Conservation (phyloP, 192 early-diverging fungal genomes). For the Irineochytrium annulatum region DNA sequence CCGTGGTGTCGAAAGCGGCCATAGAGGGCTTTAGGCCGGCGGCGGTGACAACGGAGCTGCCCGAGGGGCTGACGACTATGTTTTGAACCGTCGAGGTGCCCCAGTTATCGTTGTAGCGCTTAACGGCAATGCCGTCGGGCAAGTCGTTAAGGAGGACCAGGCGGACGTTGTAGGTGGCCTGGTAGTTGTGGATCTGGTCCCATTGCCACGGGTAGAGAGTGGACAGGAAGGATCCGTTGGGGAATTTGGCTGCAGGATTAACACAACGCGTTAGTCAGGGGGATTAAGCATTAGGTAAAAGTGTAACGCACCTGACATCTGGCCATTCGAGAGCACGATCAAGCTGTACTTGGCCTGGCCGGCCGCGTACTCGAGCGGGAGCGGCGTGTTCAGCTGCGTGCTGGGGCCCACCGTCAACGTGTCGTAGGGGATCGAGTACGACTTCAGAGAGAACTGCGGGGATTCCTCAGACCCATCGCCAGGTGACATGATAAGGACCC, state of each 20-base stretch:
- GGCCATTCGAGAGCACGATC: conserved; percentile 5
- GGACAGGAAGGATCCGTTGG: conserved; percentile 13
- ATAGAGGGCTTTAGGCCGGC: background rate
- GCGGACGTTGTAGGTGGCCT: conserved; percentile 8
- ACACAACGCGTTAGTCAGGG: background rate
- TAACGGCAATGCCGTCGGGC: too few species aligned
- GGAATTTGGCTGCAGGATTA: conserved; percentile 5
- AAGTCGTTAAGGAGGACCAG: conserved; percentile 7
- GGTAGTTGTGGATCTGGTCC: conserved; percentile 15
- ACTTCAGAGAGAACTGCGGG: conserved; percentile 2
- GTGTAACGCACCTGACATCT: conserved; percentile 3
- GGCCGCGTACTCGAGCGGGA: background rate
- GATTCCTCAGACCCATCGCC: conserved; percentile 8
- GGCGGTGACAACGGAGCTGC: background rate
- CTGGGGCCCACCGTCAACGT: background rate
- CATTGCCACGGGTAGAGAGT: conserved; percentile 3
- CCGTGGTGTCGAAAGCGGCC: background rate
- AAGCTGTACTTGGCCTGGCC: conserved; percentile 4
- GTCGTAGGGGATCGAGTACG: conserved; percentile 10
- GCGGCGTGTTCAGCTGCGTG: background rate
- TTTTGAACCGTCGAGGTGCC: too few species aligned
- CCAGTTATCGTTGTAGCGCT: too few species aligned
- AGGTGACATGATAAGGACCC: conserved; percentile 1
- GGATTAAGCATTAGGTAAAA: background rate
- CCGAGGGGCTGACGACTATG: background rate